Evolutionary conservation across 371 early-diverging fungal genomes (phyloP).

Genomic region (Nematocida sp.): DNA sequence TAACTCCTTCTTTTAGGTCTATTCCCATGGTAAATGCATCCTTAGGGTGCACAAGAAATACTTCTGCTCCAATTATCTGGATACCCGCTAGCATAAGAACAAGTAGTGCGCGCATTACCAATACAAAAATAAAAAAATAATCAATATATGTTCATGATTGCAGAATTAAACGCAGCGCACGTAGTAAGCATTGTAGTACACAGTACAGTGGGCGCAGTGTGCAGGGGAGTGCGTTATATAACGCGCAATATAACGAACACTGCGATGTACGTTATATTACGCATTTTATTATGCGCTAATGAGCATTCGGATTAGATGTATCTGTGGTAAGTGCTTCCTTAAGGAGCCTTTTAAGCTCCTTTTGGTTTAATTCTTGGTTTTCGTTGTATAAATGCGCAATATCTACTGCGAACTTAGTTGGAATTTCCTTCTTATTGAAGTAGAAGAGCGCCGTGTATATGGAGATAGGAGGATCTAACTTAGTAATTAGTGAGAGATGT

Average conservation of each 20-base stretch:
- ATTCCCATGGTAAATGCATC: constrained; percentile 11
- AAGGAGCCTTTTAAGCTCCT: not conserved
- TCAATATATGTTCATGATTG: too few species aligned
- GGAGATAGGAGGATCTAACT: not conserved
- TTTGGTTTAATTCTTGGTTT: not conserved
- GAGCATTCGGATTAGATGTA: too few species aligned
- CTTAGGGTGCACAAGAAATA: not conserved
- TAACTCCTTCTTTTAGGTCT: not conserved
- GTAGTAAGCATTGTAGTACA: too few species aligned
- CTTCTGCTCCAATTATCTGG: not conserved
- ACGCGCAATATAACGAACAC: too few species aligned
- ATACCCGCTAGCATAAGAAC: not conserved
- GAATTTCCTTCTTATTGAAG: constrained; percentile 31
- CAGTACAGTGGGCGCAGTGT: too few species aligned
- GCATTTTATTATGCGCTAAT: too few species aligned
- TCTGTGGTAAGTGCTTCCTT: not conserved
- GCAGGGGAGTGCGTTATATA: too few species aligned
- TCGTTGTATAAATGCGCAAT: constrained; percentile 7
- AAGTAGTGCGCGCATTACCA: not conserved
- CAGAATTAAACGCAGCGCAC: too few species aligned
- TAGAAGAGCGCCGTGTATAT: constrained; percentile 36
- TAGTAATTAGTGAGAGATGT: constrained; percentile 11
- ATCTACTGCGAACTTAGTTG: constrained; percentile 8
- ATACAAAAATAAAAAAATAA: not conserved
- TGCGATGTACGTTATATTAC: too few species aligned